Percentiles rank a stretch among this genome's conserved stretches.
These are phyloP conservation scores for Pseudonitzschia delicatissima DNA, from an alignment of 108 stramenopile genomes.

Conservation along the genomic window DNA sequence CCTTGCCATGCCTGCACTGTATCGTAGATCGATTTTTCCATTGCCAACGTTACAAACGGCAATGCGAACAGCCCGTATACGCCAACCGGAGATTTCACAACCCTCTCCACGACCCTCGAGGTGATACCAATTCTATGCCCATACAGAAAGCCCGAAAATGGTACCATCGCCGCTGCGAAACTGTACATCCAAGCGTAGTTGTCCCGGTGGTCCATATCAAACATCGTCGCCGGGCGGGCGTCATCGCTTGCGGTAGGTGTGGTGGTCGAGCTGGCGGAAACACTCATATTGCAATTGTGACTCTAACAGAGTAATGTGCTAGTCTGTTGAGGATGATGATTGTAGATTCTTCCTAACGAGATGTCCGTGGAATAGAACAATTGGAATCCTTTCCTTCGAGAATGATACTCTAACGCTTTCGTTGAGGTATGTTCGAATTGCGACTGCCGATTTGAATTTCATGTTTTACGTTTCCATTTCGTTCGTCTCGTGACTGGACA, in stretches of 20 bases:
- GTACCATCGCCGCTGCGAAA: conserved; percentile 79
- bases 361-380: too few species aligned
- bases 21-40: conserved; percentile 88
- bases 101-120: conserved; percentile 53
- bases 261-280: neutral
- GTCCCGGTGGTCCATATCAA: conserved; percentile 37
- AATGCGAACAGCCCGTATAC: conserved; percentile 78
- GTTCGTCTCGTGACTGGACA: too few species aligned
- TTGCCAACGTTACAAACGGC: conserved; percentile 73
- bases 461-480: too few species aligned
- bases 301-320: too few species aligned
- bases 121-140: conserved; percentile 72
- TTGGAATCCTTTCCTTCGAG: too few species aligned
- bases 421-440: too few species aligned
- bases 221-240: conserved; percentile 21
- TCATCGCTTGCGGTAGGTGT: neutral
- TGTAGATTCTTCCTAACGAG: neutral
- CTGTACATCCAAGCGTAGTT: conserved; percentile 55
- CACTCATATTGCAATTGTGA: too few species aligned
- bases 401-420: too few species aligned
- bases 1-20: conserved; percentile 83
- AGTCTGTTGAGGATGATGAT: too few species aligned
- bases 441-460: too few species aligned
- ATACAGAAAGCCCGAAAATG: conserved; percentile 77
- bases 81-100: conserved; percentile 72